These are phyloP conservation scores for Scytalidium lignicola DNA, from an alignment of 2,329 filamentous ascomycete species.

Conservation along the genomic window DNA sequence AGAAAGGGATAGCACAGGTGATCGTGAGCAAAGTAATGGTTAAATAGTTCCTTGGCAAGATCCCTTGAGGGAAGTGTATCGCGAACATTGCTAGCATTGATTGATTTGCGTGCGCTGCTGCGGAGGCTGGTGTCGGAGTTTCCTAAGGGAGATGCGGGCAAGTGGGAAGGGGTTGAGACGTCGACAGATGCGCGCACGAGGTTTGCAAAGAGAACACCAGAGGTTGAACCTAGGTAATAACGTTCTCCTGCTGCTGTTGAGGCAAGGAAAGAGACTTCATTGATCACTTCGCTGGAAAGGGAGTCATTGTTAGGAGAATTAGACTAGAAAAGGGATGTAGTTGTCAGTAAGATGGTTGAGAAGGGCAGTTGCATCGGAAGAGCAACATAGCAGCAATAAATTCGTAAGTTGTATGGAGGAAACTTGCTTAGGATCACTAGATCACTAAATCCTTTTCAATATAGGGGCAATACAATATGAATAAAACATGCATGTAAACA, in stretches of 20 bases:
- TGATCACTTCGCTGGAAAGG: conserved; percentile 28
- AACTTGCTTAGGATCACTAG: too few relatives aligned
- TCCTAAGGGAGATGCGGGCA: conserved; percentile 2
- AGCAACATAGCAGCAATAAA: too few relatives aligned
- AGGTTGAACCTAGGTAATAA: conserved; percentile 37
- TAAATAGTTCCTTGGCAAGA: conserved; percentile 32
- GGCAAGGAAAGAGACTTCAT: conserved; percentile 38
- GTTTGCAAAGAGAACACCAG: conserved; percentile 37
- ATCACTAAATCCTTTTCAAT: too few relatives aligned
- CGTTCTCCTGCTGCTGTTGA: conserved; percentile 36
- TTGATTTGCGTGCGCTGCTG: background rate
- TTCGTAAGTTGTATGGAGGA: too few relatives aligned
- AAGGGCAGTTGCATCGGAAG: too few relatives aligned
- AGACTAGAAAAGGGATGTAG: too few relatives aligned
- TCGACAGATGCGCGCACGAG: conserved; percentile 28
- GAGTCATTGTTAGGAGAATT: background rate
- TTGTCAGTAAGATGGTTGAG: too few relatives aligned
- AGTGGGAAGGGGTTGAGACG: conserved; percentile 5
- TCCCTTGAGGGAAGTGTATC: conserved; percentile 27
- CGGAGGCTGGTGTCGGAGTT: background rate
- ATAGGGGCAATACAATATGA: too few relatives aligned
- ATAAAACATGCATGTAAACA: too few relatives aligned
- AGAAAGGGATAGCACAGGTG: conserved; percentile 39
- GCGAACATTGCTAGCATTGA: background rate
- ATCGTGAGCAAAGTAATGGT: conserved; percentile 38